Evolutionary conservation across 2,329 filamentous ascomycete species (phyloP).

Genomic region (Rhynchosporium graminicola): DNA sequence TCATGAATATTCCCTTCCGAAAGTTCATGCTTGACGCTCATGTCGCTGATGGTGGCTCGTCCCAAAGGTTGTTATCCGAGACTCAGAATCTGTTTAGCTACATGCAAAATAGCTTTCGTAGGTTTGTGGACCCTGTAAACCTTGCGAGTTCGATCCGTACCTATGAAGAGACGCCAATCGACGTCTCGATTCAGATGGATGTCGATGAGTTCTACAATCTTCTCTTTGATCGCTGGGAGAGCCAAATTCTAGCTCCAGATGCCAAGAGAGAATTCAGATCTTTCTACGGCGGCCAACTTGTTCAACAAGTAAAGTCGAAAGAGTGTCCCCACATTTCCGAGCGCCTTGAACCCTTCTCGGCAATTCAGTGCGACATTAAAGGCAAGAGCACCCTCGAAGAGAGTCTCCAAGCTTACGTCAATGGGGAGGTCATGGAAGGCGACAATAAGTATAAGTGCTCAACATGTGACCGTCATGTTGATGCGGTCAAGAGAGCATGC

Average conservation of each 20-base stretch:
- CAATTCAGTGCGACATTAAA: conserved; percentile 95
- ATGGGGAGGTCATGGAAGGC: conserved; percentile 95
- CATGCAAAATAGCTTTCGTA: conserved; percentile 80
- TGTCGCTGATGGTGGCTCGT: conserved; percentile 54
- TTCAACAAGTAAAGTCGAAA: conserved; percentile 94
- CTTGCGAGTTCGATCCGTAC: conserved; percentile 78
- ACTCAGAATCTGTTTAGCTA: conserved; percentile 80
- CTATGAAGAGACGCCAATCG: conserved; percentile 79
- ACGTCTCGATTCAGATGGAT: conserved; percentile 92
- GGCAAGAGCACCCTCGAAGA: conserved; percentile 82
- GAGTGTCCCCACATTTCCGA: conserved; percentile 95
- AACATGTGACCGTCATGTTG: conserved; percentile 82
- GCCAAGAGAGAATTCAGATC: conserved; percentile 73
- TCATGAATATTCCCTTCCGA: conserved; percentile 90
- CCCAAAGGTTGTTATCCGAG: conserved; percentile 70
- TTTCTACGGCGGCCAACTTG: conserved; percentile 88
- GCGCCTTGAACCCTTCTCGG: conserved; percentile 84
- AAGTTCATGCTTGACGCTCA: conserved; percentile 72
- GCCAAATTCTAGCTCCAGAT: conserved; percentile 67
- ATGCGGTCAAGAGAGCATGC: conserved; percentile 91
- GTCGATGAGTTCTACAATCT: conserved; percentile 97
- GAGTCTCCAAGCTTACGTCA: conserved; percentile 91
- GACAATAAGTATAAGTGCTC: conserved; percentile 99
- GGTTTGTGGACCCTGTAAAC: conserved; percentile 69
- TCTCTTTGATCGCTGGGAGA: conserved; percentile 88